Evolutionary conservation across 1,139 yeast genomes (phyloP), one percentile per base, ranked within the genome.

Genomic region (Suhomyces anneliseae): DNA sequence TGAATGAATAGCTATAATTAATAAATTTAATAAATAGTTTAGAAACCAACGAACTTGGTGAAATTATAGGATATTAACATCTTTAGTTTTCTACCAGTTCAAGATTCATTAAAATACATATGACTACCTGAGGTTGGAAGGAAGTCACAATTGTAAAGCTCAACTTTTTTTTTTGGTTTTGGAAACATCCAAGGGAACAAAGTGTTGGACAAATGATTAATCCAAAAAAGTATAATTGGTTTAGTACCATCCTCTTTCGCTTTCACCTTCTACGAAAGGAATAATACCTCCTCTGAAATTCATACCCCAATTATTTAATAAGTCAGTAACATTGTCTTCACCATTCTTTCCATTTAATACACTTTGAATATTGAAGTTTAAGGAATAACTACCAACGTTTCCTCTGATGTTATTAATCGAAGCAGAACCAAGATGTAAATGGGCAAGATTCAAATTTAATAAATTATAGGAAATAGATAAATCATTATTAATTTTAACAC

Each of bases 181-280:
- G 4, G 24, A 19, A 19, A 3, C 24, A 6, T 19, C 24, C 24
- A 19, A 19, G 24, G 24, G 6, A 19, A 19, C 6, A 19, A 19
- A 19, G 24, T 19, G 6, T 19, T 19, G 24, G 4, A 4, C 24
- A 3, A 19, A 4, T 19, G 24, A 19, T 19, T 19, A 19, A 19
- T 19, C 24, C 24, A 19, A 19, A 19, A 19, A 19, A 19, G 6
- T 19, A 19, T 19, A 19, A 11, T 27, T 10, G 15, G 11, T 29
- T 29, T 50, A 68, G 40, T 59, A 59, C 78, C 78, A 74, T 7
- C 78, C 78, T 32, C 70, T 71, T 31, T 60, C 50, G 47, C 60
- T 60, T 52, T 74, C 79, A 14, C 55, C 56, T 29, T 64, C 63
- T n/a, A 69, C 58, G 47, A 72, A 67, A 5, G 68, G 67, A n/a